Percentiles rank a stretch among this genome's conserved stretches.
Conservation (phyloP, 257 asterid species). For the Leptodermis oblonga region DNA sequence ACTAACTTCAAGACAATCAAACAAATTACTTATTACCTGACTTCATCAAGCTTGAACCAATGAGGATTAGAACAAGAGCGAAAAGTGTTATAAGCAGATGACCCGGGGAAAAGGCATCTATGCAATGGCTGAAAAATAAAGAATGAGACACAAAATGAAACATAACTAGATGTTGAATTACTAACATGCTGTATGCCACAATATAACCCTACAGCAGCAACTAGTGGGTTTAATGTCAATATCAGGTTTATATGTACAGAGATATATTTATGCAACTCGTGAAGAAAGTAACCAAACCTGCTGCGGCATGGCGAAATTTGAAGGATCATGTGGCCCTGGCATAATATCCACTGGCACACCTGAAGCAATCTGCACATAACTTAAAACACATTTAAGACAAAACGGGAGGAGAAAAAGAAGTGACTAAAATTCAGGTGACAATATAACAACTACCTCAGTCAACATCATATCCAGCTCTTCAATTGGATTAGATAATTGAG, state of each 20-base stretch:
- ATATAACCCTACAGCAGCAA: not conserved
- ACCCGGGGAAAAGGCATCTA: constrained; percentile 87
- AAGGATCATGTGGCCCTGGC: constrained; percentile 89
- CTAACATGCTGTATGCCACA: not conserved
- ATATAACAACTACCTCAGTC: constrained; percentile 55
- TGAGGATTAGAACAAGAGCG: constrained; percentile 97
- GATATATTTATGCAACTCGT: not conserved
- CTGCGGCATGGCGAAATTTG: constrained; percentile 86
- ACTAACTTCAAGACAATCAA: not conserved
- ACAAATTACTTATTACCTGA: constrained; percentile 46
- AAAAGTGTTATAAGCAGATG: constrained; percentile 84
- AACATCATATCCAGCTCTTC: constrained; percentile 90
- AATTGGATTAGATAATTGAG: constrained; percentile 68
- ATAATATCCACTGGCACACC: constrained; percentile 78
- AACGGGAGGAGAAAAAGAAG: not conserved
- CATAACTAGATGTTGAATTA: not conserved
- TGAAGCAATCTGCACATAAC: constrained; percentile 62
- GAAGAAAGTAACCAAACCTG: constrained; percentile 48
- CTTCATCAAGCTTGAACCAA: constrained; percentile 78
- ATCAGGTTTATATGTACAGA: not conserved
- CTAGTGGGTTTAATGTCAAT: not conserved
- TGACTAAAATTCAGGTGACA: not conserved
- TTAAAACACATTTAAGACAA: not conserved
- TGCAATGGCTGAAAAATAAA: constrained; percentile 61
- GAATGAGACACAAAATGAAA: not conserved